A percentile compares a stretch with the other conserved stretches of the same genome.
These are phyloP conservation scores for Solanum aculeatissimum DNA, from an alignment of 305 asterid species.

Conservation along the genomic window DNA sequence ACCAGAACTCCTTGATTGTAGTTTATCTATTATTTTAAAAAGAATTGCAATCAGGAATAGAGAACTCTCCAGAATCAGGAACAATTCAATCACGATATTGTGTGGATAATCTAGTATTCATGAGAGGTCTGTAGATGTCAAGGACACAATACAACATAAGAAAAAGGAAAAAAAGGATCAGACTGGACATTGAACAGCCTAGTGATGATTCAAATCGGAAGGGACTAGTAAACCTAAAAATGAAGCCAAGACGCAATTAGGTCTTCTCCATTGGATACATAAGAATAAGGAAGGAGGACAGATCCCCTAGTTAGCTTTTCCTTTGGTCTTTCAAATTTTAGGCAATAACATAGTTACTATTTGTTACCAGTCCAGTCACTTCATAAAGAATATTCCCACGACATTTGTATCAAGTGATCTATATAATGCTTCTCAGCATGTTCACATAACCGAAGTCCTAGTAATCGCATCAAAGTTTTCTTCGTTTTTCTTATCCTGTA, in stretches of 20 bases:
- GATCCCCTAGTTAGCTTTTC: not conserved
- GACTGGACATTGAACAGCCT: not conserved
- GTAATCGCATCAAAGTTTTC: not conserved
- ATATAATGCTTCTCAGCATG: not conserved
- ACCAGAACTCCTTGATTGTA: slow-evolving; percentile 18
- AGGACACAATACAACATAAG: not conserved
- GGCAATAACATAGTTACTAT: not conserved
- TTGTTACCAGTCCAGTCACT: not conserved
- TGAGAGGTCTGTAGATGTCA: not conserved
- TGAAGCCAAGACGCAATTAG: not conserved
- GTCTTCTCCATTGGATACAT: not conserved
- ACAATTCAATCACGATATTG: not conserved
- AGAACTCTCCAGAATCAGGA: not conserved
- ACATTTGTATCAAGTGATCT: not conserved
- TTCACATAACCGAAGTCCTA: not conserved
- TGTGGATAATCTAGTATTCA: not conserved
- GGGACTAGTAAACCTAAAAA: not conserved
- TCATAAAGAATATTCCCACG: not conserved
- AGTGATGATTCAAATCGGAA: not conserved
- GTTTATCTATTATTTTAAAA: slow-evolving; percentile 16
- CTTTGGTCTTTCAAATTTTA: not conserved
- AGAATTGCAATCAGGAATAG: not conserved
- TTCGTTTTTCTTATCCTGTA: not conserved
- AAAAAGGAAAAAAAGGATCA: not conserved
- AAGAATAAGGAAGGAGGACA: not conserved